Conservation (phyloP, 2,329 filamentous ascomycete genomes). For the Akanthomyces dipterigenus region DNA sequence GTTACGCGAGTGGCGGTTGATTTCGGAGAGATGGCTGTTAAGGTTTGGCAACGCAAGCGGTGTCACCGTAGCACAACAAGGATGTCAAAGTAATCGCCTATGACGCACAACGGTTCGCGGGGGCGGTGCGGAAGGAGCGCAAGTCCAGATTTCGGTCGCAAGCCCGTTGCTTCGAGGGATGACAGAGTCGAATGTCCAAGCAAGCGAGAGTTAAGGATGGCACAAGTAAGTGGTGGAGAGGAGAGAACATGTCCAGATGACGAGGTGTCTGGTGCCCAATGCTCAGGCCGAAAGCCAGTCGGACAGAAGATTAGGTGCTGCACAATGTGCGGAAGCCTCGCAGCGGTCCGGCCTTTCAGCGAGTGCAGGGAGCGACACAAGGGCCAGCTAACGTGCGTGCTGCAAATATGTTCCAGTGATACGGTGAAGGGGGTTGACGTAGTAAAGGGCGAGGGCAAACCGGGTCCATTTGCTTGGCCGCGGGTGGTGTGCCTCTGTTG, state of each 20-base stretch:
- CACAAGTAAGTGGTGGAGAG: constrained; percentile 8
- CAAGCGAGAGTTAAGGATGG: background rate
- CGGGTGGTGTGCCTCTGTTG: background rate
- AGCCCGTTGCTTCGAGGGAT: background rate
- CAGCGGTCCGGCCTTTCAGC: background rate
- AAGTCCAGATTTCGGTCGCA: background rate
- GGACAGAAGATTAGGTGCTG: background rate
- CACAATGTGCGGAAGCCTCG: background rate
- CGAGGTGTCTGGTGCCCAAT: constrained; percentile 6
- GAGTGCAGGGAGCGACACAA: background rate
- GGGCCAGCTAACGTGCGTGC: background rate
- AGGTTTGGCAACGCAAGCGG: constrained; percentile 12
- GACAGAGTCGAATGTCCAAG: background rate
- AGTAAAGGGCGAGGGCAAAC: background rate
- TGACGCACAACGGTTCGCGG: background rate
- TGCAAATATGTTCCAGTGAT: background rate
- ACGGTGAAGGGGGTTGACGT: background rate
- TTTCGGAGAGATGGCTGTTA: constrained; percentile 4
- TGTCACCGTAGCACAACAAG: constrained; percentile 7
- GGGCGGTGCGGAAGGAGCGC: background rate
- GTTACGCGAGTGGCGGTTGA: constrained; percentile 3
- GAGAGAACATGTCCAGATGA: background rate
- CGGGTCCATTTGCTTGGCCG: constrained; percentile 2
- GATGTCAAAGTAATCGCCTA: constrained; percentile 6
- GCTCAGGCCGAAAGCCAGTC: background rate